Conservation (phyloP, 1,284 basidiomycete species). For the Pyrrhoderma lamaoense region DNA sequence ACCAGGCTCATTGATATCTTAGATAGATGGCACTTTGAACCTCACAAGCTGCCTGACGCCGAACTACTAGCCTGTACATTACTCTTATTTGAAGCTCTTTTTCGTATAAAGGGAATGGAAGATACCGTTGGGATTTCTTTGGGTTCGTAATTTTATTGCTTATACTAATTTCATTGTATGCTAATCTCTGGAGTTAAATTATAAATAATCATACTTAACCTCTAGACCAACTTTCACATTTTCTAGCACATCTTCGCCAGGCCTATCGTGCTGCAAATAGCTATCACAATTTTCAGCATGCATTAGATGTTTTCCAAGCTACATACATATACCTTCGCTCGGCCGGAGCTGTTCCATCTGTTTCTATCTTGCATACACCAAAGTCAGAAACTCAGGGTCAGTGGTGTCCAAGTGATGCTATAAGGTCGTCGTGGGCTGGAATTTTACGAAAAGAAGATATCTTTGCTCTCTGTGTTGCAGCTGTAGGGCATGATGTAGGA, state of each 20-base stretch:
- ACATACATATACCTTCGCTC: constrained; percentile 76
- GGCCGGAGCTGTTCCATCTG: constrained; percentile 73
- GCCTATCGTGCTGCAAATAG: constrained; percentile 86
- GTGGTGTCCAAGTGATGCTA: constrained; percentile 16
- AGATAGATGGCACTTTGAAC: constrained; percentile 82
- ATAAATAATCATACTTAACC: constrained; percentile 22
- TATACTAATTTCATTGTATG: neutral
- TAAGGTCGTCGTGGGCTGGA: constrained; percentile 44
- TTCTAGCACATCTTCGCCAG: constrained; percentile 75
- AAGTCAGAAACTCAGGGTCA: constrained; percentile 18
- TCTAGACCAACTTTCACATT: constrained; percentile 65
- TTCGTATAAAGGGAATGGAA: constrained; percentile 67
- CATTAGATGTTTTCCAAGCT: constrained; percentile 90
- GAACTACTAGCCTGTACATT: constrained; percentile 77
- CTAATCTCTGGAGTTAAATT: no score
- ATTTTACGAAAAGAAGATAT: constrained; percentile 62
- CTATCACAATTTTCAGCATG: constrained; percentile 95
- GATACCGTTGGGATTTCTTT: constrained; percentile 57
- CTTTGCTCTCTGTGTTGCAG: constrained; percentile 78
- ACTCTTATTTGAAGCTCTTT: constrained; percentile 69
- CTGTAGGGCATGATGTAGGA: constrained; percentile 92
- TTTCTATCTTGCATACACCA: constrained; percentile 44
- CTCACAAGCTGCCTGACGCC: constrained; percentile 69
- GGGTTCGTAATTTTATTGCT: constrained; percentile 39
- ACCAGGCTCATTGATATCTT: constrained; percentile 56